Evolutionary conservation across 176 grass and related monocot genomes (phyloP).

Genomic region (Miscanthus lutarioriparius): DNA sequence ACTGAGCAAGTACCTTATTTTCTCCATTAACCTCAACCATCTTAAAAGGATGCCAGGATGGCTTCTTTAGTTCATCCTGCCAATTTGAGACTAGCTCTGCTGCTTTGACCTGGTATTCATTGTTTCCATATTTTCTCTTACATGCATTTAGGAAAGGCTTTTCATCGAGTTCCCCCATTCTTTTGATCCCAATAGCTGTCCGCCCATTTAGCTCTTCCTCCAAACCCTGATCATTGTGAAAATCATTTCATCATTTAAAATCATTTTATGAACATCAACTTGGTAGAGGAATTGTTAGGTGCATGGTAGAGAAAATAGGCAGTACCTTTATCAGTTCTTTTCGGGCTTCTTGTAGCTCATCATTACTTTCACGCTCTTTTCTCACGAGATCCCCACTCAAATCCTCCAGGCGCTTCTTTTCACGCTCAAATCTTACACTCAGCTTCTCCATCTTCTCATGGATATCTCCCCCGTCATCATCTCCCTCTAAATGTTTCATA

Average conservation of each 20-base stretch:
- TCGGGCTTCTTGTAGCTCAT: slow-evolving; percentile 72
- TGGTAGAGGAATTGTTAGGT: not conserved
- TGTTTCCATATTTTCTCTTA: slow-evolving; percentile 47
- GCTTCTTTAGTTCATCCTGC: slow-evolving; percentile 95
- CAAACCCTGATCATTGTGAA: slow-evolving; percentile 56
- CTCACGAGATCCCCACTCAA: slow-evolving; percentile 65
- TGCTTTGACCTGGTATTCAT: slow-evolving; percentile 52
- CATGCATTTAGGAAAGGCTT: slow-evolving; percentile 72
- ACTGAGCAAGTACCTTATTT: slow-evolving; percentile 48
- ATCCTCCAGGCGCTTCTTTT: slow-evolving; percentile 62
- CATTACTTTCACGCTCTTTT: slow-evolving; percentile 84
- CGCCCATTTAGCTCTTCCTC: slow-evolving; percentile 60
- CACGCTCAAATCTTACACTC: slow-evolving; percentile 62
- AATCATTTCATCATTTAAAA: slow-evolving; percentile 19
- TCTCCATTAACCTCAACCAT: slow-evolving; percentile 45
- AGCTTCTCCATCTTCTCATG: slow-evolving; percentile 79
- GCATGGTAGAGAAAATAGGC: not conserved
- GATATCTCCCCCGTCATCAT: slow-evolving; percentile 75
- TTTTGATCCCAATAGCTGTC: slow-evolving; percentile 78
- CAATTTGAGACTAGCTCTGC: slow-evolving; percentile 56
- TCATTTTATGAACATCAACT: slow-evolving; percentile 24
- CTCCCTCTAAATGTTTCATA: slow-evolving; percentile 87
- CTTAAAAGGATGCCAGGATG: slow-evolving; percentile 94
- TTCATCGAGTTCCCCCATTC: slow-evolving; percentile 84
- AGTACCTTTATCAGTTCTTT: slow-evolving; percentile 79